phyloP scores from a whole-genome alignment of 768 basidiomycete species.

The Lepiota subincarnata region DNA sequence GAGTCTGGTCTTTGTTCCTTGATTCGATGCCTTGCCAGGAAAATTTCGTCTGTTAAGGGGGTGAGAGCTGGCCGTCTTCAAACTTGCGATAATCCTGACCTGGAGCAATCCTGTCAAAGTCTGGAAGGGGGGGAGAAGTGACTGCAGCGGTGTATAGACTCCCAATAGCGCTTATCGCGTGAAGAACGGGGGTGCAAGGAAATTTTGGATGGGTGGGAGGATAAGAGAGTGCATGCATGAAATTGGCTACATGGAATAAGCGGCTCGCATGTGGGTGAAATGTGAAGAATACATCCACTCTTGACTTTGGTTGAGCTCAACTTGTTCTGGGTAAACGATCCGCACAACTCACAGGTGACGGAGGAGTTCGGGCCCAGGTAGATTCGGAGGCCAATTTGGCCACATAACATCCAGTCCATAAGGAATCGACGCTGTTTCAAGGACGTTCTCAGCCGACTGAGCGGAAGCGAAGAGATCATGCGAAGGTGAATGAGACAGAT shows the following conservation, averaged over 20 bases:
- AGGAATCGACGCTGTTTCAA: slow-evolving; percentile 16
- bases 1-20: slow-evolving; percentile 48
- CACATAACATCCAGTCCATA: slow-evolving; percentile 39
- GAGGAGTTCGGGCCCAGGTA: slow-evolving; percentile 60
- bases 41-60: slow-evolving; percentile 45
- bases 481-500: slow-evolving; percentile 23
- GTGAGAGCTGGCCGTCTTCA: slow-evolving; percentile 2
- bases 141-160: slow-evolving; percentile 73
- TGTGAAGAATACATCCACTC: slow-evolving; percentile 76
- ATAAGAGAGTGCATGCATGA: slow-evolving; percentile 59
- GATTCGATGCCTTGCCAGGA: slow-evolving; percentile 40
- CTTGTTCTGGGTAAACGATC: not conserved
- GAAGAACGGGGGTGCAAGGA: slow-evolving; percentile 65
- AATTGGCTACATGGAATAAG: slow-evolving; percentile 63
- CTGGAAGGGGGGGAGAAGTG: slow-evolving; percentile 48
- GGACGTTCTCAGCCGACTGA: slow-evolving; percentile 11
- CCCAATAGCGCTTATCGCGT: slow-evolving; percentile 83
- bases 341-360: slow-evolving; percentile 56
- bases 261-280: slow-evolving; percentile 72
- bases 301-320: slow-evolving; percentile 20
- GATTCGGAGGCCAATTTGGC: slow-evolving; percentile 57
- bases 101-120: slow-evolving; percentile 44
- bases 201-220: slow-evolving; percentile 71
- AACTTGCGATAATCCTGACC: slow-evolving; percentile 24
- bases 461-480: slow-evolving; percentile 16